Base-by-base conservation (phyloP, 2,329 filamentous ascomycete species). In the Didymella keratinophila region DNA sequence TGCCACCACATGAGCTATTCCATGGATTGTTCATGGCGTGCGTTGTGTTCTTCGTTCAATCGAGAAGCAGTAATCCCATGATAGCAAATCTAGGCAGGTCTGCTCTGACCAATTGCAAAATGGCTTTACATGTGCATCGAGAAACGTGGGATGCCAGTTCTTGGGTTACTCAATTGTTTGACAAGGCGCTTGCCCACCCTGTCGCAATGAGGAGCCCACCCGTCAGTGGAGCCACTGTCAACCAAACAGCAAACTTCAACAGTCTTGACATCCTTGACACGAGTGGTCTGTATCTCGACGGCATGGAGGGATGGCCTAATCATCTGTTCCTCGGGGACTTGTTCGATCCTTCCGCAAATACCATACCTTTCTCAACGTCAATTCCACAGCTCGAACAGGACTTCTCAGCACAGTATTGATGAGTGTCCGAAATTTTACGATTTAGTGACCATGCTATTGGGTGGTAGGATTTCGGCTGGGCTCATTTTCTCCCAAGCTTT, bases 401-500 rank as follows among this genome's bases (percentile, higher is more conserved):
- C 2, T 21, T 51, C 12, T 4, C 25, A 7, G 25, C 41, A 2
- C 47, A 45, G 14, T 36, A 32, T 8, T 47, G 18, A 47, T 11
- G 16, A 9, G 5, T 14, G n/a, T 28, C 20, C 9, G 16, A 27
- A n/a, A 14, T 2, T 18, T 37, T n/a, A 14, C n/a, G 7, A 37
- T 36, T 12, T 30, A 4, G 43, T 16, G 14, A 32, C 16, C 18
- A 43, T 12, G 12, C 16, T 27, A 21, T 9, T 34, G 9, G 48
- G 48, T 16, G 46, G 50, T 39, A 54, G 16, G 3, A 80, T 71
- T 56, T 72, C 79, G 2, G 77, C 79, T 53, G 69, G 71, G 66
- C 69, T 76, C 77, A 81, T 81, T 51, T 76, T 68, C 45, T 81
- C 80, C 72, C 80, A 82, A 18, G 79, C 76, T 8, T 56, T 62